Conservation (phyloP, 345 rosid genomes). For the Diplotaxis tenuifolia region DNA sequence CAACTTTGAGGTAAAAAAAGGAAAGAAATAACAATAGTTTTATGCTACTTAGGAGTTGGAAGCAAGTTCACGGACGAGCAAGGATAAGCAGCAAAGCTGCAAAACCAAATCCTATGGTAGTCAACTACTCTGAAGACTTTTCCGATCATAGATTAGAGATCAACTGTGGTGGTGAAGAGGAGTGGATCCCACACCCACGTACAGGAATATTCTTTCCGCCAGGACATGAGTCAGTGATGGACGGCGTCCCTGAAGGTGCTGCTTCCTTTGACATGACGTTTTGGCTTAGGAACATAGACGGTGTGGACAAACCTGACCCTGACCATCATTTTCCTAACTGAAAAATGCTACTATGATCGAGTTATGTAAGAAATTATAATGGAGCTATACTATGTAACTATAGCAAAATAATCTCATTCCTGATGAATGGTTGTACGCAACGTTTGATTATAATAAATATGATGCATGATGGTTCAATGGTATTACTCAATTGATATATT, state of each 20-base stretch:
- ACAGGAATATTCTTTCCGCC: conserved; percentile 60
- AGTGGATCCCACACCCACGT: conserved; percentile 71
- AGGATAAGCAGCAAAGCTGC: conserved; percentile 27
- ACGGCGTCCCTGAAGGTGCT: conserved; percentile 51
- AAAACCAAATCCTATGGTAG: conserved; percentile 14
- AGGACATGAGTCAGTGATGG: conserved; percentile 59
- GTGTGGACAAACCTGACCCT: conserved; percentile 45
- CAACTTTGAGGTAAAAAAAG: neutral
- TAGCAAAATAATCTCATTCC: neutral
- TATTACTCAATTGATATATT: neutral
- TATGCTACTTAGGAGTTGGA: conserved; percentile 25
- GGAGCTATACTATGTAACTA: conserved; percentile 2
- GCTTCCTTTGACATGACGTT: conserved; percentile 47
- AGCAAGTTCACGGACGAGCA: conserved; percentile 29
- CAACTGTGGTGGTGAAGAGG: conserved; percentile 18
- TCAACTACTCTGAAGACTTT: conserved; percentile 16
- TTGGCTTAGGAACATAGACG: conserved; percentile 58
- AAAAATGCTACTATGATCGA: neutral
- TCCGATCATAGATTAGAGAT: neutral
- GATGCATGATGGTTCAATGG: neutral
- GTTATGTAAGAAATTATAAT: neutral
- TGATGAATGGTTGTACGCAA: neutral
- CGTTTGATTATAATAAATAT: neutral
- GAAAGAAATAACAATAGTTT: neutral
- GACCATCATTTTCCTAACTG: conserved; percentile 23